Conservation (phyloP, 2,329 filamentous ascomycete genomes). For the Aspergillus tubingensis region DNA sequence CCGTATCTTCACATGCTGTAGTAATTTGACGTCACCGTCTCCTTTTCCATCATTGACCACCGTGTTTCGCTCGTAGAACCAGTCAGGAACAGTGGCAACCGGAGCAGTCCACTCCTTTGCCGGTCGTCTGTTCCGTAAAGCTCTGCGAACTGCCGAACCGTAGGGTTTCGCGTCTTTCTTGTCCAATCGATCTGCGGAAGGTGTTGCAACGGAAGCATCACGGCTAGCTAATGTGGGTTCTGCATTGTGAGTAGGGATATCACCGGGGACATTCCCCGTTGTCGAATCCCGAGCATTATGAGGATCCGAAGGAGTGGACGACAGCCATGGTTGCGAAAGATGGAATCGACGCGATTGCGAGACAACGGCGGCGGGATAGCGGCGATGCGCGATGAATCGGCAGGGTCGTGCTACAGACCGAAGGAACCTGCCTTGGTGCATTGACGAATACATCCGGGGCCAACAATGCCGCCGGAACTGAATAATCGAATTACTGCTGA, state of each 20-base stretch:
- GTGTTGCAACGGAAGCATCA: slow-evolving; percentile 14
- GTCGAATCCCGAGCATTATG: slow-evolving; percentile 25
- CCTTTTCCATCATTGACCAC: slow-evolving; percentile 25
- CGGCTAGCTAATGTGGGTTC: slow-evolving; percentile 19
- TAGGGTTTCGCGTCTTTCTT: slow-evolving; percentile 36
- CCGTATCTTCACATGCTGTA: slow-evolving; percentile 32
- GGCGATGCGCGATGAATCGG: slow-evolving; percentile 41
- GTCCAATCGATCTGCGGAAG: slow-evolving; percentile 20
- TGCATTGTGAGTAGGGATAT: slow-evolving; percentile 21
- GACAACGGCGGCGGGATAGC: slow-evolving; percentile 31
- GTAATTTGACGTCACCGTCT: slow-evolving; percentile 13
- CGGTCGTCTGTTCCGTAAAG: slow-evolving; percentile 38
- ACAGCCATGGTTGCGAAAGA: slow-evolving; percentile 32
- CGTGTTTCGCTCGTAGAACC: slow-evolving; percentile 42
- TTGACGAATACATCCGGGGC: slow-evolving; percentile 42
- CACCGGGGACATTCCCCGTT: slow-evolving; percentile 25
- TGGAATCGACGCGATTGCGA: slow-evolving; percentile 36
- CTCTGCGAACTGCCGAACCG: slow-evolving; percentile 42
- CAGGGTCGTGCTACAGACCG: slow-evolving; percentile 38
- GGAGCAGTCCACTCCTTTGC: slow-evolving; percentile 23
- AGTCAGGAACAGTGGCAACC: slow-evolving; percentile 35
- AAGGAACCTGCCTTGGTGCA: slow-evolving; percentile 40
- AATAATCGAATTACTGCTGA: slow-evolving; percentile 19
- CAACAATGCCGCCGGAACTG: slow-evolving; percentile 28
- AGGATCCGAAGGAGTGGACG: slow-evolving; percentile 32